Conservation (phyloP, 2,329 filamentous ascomycete genomes). For the Aciculosporium take region DNA sequence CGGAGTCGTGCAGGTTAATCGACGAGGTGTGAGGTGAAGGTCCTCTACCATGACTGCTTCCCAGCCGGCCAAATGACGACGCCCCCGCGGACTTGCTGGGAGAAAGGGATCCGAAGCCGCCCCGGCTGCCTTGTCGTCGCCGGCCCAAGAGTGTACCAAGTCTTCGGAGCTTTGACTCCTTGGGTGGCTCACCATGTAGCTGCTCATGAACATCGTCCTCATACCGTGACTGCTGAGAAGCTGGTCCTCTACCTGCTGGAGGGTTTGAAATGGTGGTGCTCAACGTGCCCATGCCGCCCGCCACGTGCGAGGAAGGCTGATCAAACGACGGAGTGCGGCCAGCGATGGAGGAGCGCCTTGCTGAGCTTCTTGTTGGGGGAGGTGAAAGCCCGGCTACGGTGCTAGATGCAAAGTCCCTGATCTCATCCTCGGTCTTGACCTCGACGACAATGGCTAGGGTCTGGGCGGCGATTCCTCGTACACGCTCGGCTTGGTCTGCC, state of each 20-base stretch:
- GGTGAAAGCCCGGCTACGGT: slow-evolving; percentile 26
- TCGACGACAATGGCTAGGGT: slow-evolving; percentile 74
- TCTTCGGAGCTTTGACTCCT: slow-evolving; percentile 43
- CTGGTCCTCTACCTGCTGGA: slow-evolving; percentile 3
- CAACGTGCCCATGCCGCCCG: neutral
- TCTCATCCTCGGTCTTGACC: slow-evolving; percentile 75
- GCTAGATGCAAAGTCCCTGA: slow-evolving; percentile 51
- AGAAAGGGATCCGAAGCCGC: slow-evolving; percentile 43
- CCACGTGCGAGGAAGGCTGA: slow-evolving; percentile 1
- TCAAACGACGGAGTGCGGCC: slow-evolving; percentile 7
- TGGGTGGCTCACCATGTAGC: slow-evolving; percentile 6
- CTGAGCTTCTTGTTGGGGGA: slow-evolving; percentile 25
- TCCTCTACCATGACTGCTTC: slow-evolving; percentile 45
- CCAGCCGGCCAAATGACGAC: slow-evolving; percentile 47
- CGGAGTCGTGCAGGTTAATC: slow-evolving; percentile 41
- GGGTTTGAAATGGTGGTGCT: slow-evolving; percentile 1
- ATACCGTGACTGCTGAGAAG: slow-evolving; percentile 4
- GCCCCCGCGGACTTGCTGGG: slow-evolving; percentile 33
- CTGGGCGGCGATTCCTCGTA: slow-evolving; percentile 58
- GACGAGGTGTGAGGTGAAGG: slow-evolving; percentile 46
- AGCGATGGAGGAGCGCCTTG: slow-evolving; percentile 24
- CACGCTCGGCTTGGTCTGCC: slow-evolving; percentile 69
- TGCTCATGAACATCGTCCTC: slow-evolving; percentile 6
- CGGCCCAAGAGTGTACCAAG: slow-evolving; percentile 55
- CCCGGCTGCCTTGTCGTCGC: slow-evolving; percentile 51